Conservation (phyloP, 768 basidiomycete species). For the Butyriboletus loyo region DNA sequence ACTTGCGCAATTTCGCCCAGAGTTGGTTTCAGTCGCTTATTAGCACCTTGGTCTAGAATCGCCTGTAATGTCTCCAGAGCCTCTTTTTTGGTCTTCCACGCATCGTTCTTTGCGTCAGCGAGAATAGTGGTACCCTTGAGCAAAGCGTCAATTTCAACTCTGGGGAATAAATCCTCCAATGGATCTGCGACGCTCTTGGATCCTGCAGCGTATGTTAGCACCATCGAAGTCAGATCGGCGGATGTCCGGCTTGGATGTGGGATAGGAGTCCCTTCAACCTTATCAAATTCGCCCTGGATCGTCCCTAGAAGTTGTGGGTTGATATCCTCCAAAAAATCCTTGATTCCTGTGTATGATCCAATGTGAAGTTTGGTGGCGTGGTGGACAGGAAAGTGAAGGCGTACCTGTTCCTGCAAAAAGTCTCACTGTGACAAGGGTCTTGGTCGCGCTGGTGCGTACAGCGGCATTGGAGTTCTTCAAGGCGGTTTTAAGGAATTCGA, state of each 20-base stretch:
- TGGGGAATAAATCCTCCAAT: slow-evolving; percentile 91
- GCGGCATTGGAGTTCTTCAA: slow-evolving; percentile 92
- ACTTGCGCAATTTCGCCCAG: slow-evolving; percentile 93
- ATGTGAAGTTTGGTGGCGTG: background rate
- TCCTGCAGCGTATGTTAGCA: slow-evolving; percentile 41
- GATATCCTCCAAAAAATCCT: slow-evolving; percentile 88
- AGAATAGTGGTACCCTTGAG: slow-evolving; percentile 82
- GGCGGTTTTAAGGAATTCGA: slow-evolving; percentile 85
- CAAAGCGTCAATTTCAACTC: slow-evolving; percentile 87
- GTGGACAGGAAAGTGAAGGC: slow-evolving; percentile 16
- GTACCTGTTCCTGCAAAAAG: slow-evolving; percentile 87
- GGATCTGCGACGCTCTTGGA: slow-evolving; percentile 53
- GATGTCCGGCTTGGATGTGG: slow-evolving; percentile 80
- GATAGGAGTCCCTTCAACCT: slow-evolving; percentile 71
- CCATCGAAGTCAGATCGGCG: slow-evolving; percentile 63
- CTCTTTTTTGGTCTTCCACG: slow-evolving; percentile 97
- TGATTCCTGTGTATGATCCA: slow-evolving; percentile 62
- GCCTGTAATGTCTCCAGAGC: slow-evolving; percentile 82
- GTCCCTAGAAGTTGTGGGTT: slow-evolving; percentile 92
- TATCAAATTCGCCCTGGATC: slow-evolving; percentile 90
- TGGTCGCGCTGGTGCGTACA: slow-evolving; percentile 92
- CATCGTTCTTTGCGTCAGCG: slow-evolving; percentile 83
- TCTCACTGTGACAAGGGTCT: slow-evolving; percentile 85
- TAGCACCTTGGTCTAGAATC: slow-evolving; percentile 84
- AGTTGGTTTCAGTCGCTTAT: slow-evolving; percentile 85